Base-by-base conservation (phyloP, 163 green algal species). In the Volvox carteri region DNA sequence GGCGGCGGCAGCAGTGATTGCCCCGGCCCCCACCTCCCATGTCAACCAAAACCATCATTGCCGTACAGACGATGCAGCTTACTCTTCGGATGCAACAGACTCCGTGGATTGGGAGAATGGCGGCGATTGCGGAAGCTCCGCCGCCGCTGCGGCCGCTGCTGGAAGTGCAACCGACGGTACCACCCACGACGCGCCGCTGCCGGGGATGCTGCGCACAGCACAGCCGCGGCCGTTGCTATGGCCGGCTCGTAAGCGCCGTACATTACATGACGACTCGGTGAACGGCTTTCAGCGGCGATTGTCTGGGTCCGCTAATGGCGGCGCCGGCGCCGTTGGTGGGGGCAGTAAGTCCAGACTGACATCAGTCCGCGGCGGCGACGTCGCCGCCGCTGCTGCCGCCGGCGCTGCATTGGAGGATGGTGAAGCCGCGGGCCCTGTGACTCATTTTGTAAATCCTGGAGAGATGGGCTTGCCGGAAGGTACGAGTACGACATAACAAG, bases 381-480 rank as follows among this genome's bases (percentile, higher is more conserved):
- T 44, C 33, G 62, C 58, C 33, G 41, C 37, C n/a, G 80, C 16
- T 12, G 65, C 30, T 9, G 81, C 9, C 18, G 42, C 23, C 30
- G 65, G 48, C 7, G 68, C 60, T 8, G 68, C n/a, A n/a, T n/a
- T n/a, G n/a, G n/a, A n/a, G 46, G 18, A 33, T 19, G 9, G 80
- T 41, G 62, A 42, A 78, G 21, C 54, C 48, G 58, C 48, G 58
- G 60, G n/a, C 19, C 23, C 60, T 39, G 60, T 72, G 60, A 33
- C 2, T 33, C 83, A 88, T 44, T 33, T 39, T 14, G 50, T 88
- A 1, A 67, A 88, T 21, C 83, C 83, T 4, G 11, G 14, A 23
- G 83, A 81, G 46, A 56, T 88, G 25, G 83, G 83, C 16, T 50
- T 88, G 35, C 83, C 83, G 12, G 68, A 88, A 23, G 83, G 83